Evolutionary conservation across 2,329 filamentous ascomycete genomes (phyloP).

Genomic region (Epichloe aotearoae): DNA sequence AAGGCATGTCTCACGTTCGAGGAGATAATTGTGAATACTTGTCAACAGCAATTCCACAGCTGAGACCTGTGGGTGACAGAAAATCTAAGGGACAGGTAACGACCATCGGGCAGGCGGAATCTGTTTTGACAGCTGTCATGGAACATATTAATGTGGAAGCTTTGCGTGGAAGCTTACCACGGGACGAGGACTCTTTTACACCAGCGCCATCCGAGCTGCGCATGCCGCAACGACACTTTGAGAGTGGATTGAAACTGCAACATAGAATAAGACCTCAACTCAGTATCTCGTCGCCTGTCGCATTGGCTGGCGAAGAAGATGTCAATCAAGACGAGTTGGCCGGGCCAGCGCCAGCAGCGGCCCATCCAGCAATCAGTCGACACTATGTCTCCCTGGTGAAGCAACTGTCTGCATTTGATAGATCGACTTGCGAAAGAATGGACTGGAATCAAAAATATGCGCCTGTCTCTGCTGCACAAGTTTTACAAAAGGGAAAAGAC

Average conservation of each 20-base stretch:
- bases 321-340: constrained; percentile 24
- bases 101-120: constrained; percentile 27
- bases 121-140: constrained; percentile 23
- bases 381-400: constrained; percentile 48
- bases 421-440: constrained; percentile 56
- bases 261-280: constrained; percentile 34
- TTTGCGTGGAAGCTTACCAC: constrained; percentile 17
- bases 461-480: constrained; percentile 52
- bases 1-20: constrained; percentile 50
- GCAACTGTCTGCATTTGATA: constrained; percentile 67
- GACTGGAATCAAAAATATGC: constrained; percentile 80
- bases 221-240: constrained; percentile 41
- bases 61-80: constrained; percentile 12
- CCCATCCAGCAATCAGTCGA: constrained; percentile 45
- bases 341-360: constrained; percentile 8
- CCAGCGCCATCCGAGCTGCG: constrained; percentile 36
- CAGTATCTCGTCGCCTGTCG: constrained; percentile 14
- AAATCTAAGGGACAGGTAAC: constrained; percentile 39
- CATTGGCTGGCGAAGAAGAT: constrained; percentile 7
- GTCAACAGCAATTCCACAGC: not conserved
- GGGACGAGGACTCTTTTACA: constrained; percentile 25
- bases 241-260: constrained; percentile 43
- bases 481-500: constrained; percentile 65
- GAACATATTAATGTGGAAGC: constrained; percentile 13
- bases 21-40: constrained; percentile 19